Conservation (phyloP, 2,329 filamentous ascomycete species). For the Gremmenia infestans region DNA sequence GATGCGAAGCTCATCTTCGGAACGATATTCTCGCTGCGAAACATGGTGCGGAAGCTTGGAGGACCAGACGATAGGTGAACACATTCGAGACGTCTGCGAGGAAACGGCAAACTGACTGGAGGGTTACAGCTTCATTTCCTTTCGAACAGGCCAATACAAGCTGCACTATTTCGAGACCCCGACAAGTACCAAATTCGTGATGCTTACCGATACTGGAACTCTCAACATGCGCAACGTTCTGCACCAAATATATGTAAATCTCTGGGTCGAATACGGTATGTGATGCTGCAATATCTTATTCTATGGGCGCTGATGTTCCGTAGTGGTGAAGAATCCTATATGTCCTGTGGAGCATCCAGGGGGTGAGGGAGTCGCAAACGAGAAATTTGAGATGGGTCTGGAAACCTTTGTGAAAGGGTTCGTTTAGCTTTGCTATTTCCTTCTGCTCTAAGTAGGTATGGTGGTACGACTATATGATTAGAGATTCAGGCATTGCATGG, state of each 20-base stretch:
- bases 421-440: slow-evolving; percentile 32
- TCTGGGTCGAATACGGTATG: slow-evolving; percentile 91
- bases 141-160: slow-evolving; percentile 92
- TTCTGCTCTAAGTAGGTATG: background rate
- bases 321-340: slow-evolving; percentile 67
- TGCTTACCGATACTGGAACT: slow-evolving; percentile 87
- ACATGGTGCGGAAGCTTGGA: slow-evolving; percentile 94
- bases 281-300: slow-evolving; percentile 11
- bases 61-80: slow-evolving; percentile 73
- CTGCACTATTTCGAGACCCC: slow-evolving; percentile 99
- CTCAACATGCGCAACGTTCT: slow-evolving; percentile 89
- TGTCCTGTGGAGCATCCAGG: slow-evolving; percentile 64
- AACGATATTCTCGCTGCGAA: slow-evolving; percentile 90
- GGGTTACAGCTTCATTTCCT: slow-evolving; percentile 73
- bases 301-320: background rate
- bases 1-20: slow-evolving; percentile 97
- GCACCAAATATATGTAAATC: slow-evolving; percentile 97
- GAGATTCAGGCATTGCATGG: slow-evolving; percentile 11
- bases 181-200: slow-evolving; percentile 90
- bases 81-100: background rate
- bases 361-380: slow-evolving; percentile 64
- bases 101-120: background rate
- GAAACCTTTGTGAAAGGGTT: slow-evolving; percentile 72
- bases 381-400: slow-evolving; percentile 65
- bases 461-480: background rate